Evolutionary conservation across 2,329 filamentous ascomycete genomes (phyloP).

Genomic region (Fusarium sp.): DNA sequence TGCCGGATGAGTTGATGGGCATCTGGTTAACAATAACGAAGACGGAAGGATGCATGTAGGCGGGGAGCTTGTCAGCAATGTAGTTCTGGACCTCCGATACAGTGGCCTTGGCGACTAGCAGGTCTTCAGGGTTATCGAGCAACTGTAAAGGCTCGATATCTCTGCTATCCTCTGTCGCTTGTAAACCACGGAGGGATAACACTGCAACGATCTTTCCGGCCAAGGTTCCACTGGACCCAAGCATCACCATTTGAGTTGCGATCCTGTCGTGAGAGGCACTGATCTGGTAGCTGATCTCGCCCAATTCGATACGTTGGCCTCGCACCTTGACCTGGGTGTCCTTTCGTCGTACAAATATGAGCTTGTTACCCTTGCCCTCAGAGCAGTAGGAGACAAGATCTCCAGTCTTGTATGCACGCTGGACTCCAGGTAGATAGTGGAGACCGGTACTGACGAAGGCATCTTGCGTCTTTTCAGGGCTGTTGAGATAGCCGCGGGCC

Average conservation of each 20-base stretch:
- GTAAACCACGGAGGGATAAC: background rate
- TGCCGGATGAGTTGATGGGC: background rate
- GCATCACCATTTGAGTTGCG: background rate
- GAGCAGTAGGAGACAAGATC: conserved; percentile 3
- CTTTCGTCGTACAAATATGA: background rate
- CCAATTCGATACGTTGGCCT: conserved; percentile 2
- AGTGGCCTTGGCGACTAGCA: background rate
- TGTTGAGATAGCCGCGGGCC: background rate
- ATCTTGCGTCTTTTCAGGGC: background rate
- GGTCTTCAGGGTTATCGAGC: background rate
- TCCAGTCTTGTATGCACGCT: background rate
- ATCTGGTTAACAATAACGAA: background rate
- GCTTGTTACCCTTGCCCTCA: conserved; percentile 3
- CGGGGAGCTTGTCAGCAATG: background rate
- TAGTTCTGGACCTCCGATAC: background rate
- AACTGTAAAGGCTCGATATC: background rate
- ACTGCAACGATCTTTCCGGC: background rate
- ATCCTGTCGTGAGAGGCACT: conserved; percentile 1
- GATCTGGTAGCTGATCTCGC: conserved; percentile 7
- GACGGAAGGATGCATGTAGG: conserved; percentile 2
- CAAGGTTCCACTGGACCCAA: background rate
- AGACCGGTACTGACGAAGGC: background rate
- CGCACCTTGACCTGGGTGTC: background rate
- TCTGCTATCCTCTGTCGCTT: background rate
- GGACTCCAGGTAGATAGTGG: background rate